A percentile compares a stretch with the other conserved stretches of the same genome.
Evolutionary conservation across 371 early-diverging fungal genomes (phyloP).

Genomic region (Mortierella sp.): DNA sequence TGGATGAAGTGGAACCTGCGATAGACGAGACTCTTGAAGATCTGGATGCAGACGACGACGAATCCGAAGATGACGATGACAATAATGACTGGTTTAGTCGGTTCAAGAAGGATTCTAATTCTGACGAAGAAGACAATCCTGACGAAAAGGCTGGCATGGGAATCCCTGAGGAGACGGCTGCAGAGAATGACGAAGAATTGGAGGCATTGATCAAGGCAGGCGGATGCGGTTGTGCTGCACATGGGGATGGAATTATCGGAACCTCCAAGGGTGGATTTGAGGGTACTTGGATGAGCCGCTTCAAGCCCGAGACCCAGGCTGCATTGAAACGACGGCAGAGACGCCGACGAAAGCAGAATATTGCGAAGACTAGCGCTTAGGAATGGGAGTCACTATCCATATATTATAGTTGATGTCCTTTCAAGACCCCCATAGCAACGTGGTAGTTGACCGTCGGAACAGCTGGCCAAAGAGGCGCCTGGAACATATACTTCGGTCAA

Average conservation of each 20-base stretch:
- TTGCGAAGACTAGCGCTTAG: not conserved
- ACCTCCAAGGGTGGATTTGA: constrained; percentile 45
- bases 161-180: constrained; percentile 11
- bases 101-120: not conserved
- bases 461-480: too few species aligned
- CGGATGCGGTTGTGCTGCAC: constrained; percentile 52
- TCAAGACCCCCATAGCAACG: too few species aligned
- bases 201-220: constrained; percentile 50
- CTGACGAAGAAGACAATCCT: not conserved
- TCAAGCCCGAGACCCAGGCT: constrained; percentile 34
- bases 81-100: not conserved
- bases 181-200: constrained; percentile 32
- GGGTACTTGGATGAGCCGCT: constrained; percentile 50
- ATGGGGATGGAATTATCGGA: constrained; percentile 40
- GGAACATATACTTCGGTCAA: too few species aligned
- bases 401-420: too few species aligned
- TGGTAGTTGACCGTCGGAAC: too few species aligned
- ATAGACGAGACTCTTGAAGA: constrained; percentile 47
- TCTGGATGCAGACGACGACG: constrained; percentile 31
- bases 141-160: constrained; percentile 4
- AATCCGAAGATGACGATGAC: constrained; percentile 37
- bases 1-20: constrained; percentile 53
- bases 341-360: constrained; percentile 14
- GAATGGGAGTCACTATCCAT: too few species aligned
- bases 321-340: constrained; percentile 33